Base-by-base conservation (phyloP, 2,329 filamentous ascomycete genomes). In the Ophiostoma pallidulum region DNA sequence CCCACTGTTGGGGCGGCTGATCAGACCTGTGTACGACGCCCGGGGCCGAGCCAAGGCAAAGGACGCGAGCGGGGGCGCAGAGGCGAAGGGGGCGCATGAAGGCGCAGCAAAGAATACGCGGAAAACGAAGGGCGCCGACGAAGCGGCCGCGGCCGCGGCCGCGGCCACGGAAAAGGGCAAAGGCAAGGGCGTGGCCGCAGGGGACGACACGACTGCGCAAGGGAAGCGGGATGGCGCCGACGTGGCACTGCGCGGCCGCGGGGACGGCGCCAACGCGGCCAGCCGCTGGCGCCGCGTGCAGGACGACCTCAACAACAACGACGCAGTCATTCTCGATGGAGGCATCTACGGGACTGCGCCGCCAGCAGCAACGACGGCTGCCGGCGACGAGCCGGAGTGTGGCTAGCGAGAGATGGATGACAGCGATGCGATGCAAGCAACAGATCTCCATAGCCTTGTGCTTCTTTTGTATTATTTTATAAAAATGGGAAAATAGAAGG, bases 1-100 rank as follows among this genome's bases (percentile, higher is more conserved):
- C 53, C 84, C 84, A 2, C 62, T 87, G 26, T 64, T 86, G 14
- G 54, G 12, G 76, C 73, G 73, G 0, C 58, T 87, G 53, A 82
- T 88, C 54, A 73, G 77, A 54, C 84, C 84, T 0, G 74, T 80
- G 5, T 78, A 67, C 61, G 66, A 77, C 47, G 63, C 65, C 14
- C 38, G 33, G 22, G 19, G 29, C 35, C 39, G 41, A 14, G 40
- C 31, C 6, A 75, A 75, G 54, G 74, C 70, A 4, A 77, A 80
- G n/a, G n/a, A n/a, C n/a, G n/a, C n/a, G n/a, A 56, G 75, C 68
- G 7, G 52, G 53, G 0, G 40, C 18, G 2, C 26, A 26, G n/a
- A 31, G 19, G 31, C 41, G 43, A 19, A 20, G 10, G 20, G 22
- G 12, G 12, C 19, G 2, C 22, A 45, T 31, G 64, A 65, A 39